Evolutionary conservation across 176 grass and related monocot species (phyloP).

Genomic region (Juncus effusus): DNA sequence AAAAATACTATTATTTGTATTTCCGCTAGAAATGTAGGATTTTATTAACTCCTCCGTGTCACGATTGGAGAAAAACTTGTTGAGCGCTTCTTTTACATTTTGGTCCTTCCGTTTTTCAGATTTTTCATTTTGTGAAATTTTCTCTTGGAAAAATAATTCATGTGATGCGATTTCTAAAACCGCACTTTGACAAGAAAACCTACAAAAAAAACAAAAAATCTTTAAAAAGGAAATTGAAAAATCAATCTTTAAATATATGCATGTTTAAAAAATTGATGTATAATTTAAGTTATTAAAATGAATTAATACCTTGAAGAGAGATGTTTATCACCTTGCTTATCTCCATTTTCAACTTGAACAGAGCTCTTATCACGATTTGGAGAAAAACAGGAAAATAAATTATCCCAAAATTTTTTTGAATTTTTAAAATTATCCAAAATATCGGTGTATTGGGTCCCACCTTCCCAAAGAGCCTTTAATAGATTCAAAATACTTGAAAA

Average conservation of each 20-base stretch:
- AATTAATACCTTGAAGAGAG: slow-evolving; percentile 45
- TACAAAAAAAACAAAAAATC: slow-evolving; percentile 29
- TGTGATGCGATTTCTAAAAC: slow-evolving; percentile 70
- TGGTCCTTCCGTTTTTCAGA: slow-evolving; percentile 31
- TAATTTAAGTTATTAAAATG: background rate
- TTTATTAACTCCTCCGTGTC: slow-evolving; percentile 44
- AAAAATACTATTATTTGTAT: slow-evolving; percentile 45
- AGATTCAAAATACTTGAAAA: slow-evolving; percentile 58
- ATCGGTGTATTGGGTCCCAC: slow-evolving; percentile 49
- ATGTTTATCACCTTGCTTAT: slow-evolving; percentile 27
- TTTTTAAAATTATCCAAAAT: slow-evolving; percentile 67
- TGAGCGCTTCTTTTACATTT: slow-evolving; percentile 34
- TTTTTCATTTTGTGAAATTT: slow-evolving; percentile 36
- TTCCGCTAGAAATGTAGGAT: slow-evolving; percentile 45
- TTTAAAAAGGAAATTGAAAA: background rate
- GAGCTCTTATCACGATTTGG: slow-evolving; percentile 26
- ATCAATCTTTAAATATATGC: background rate
- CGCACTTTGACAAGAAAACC: slow-evolving; percentile 59
- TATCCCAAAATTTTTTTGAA: slow-evolving; percentile 67
- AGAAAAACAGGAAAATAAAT: slow-evolving; percentile 54
- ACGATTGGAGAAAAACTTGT: slow-evolving; percentile 50
- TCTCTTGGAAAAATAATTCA: slow-evolving; percentile 81
- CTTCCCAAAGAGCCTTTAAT: slow-evolving; percentile 84
- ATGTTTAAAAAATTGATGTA: slow-evolving; percentile 8
- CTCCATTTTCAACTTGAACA: slow-evolving; percentile 20